A percentile compares a stretch with the other conserved stretches of the same genome.
phyloP scores from a whole-genome alignment of 2,329 filamentous ascomycete species.

The Metarhizium album region DNA sequence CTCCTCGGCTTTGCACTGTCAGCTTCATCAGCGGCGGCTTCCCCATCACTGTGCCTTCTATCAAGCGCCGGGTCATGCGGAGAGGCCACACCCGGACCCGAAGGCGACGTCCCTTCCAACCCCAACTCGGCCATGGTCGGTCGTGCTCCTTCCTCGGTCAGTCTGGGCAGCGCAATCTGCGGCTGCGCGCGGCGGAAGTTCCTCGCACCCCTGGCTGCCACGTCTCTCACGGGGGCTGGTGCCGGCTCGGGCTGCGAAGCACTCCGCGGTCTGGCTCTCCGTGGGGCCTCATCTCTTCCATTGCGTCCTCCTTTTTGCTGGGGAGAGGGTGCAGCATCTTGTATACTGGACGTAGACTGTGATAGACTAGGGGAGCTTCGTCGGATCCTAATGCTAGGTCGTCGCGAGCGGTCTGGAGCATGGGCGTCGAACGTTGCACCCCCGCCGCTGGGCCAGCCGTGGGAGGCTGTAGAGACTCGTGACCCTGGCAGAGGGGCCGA shows the following conservation, averaged over 20 bases:
- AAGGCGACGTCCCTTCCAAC: slow-evolving; percentile 4
- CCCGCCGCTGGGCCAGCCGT: slow-evolving; percentile 2
- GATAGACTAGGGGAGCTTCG: slow-evolving; percentile 6
- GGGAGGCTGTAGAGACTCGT: slow-evolving; percentile 3
- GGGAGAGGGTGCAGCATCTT: background rate
- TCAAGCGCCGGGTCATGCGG: slow-evolving; percentile 10
- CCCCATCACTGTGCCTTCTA: slow-evolving; percentile 2
- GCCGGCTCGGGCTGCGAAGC: slow-evolving; percentile 23
- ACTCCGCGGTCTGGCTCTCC: slow-evolving; percentile 21
- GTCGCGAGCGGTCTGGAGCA: slow-evolving; percentile 5
- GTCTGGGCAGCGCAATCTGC: slow-evolving; percentile 25
- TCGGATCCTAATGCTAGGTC: slow-evolving; percentile 16
- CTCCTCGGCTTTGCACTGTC: background rate
- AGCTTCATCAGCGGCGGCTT: background rate
- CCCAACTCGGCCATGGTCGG: slow-evolving; percentile 26
- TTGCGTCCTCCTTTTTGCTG: background rate
- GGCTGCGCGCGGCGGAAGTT: slow-evolving; percentile 21
- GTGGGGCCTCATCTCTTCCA: background rate
- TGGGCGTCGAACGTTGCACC: background rate
- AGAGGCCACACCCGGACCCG: slow-evolving; percentile 18
- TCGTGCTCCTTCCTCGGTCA: slow-evolving; percentile 27
- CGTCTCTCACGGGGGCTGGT: slow-evolving; percentile 12
- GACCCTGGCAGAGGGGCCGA: slow-evolving; percentile 3
- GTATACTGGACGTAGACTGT: background rate
- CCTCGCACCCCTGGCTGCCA: slow-evolving; percentile 12